Base-by-base conservation (phyloP, 495 filamentous ascomycete genomes). In the Xylaria castorea region DNA sequence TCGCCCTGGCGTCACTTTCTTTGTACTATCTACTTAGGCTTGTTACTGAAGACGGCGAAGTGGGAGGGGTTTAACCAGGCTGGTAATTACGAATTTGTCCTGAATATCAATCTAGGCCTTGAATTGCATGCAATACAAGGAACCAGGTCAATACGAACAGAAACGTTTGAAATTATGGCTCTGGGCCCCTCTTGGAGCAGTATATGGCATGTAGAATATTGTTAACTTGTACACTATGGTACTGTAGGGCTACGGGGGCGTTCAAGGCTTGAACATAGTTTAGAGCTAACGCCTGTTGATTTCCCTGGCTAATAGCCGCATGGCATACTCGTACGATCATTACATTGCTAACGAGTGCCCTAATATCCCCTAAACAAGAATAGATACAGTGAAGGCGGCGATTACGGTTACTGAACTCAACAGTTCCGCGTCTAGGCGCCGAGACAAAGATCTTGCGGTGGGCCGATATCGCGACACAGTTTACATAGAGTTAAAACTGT, bases 401-500 rank as follows among this genome's bases (percentile, higher is more conserved):
- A 4, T 38, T 38, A 34, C 18, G 18, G 20, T 61, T 36, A 3
- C 34, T 61, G 32, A 61, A 38, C 20, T 61, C 3, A 1, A 36
- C 27, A 38, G n/a, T 25, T 42, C 36, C 12, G 34, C 36, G 50
- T 68, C 50, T 55, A 50, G 32, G 50, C 50, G 38, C 18, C 48
- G 34, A 57, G 66, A 55, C 1, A 22, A 34, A 36, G 3, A 34
- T 32, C 48, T 18, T 34, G 22, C n/a, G n/a, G 25, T 62, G 46
- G 36, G 61, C 69, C 69, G 60, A 71, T 65, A 71, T 65, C 69
- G 69, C 69, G 58, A 71, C 68, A 53, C 38, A 22, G 7, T 34
- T 61, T 25, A 34, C 68, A 5, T 30, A 22, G 32, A 30, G 40
- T 25, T 4, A 70, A 25, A 51, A 34, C 27, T 18, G 32, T 22